These are phyloP conservation scores for Silene latifolia DNA, from an alignment of 148 eudicot genomes.

Conservation along the genomic window DNA sequence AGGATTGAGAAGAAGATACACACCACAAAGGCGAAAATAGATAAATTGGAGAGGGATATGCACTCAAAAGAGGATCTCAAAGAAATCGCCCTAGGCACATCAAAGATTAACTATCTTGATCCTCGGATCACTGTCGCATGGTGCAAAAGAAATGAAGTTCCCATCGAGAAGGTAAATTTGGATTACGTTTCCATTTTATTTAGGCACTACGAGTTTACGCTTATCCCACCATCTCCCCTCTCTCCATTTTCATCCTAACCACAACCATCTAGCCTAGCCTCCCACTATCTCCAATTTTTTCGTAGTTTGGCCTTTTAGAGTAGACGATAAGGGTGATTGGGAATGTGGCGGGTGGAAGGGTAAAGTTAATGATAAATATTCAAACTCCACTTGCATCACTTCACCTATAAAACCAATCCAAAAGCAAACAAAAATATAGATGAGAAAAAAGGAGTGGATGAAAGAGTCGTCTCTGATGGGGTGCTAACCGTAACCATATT, in stretches of 20 bases:
- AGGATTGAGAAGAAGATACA: slow-evolving; percentile 83
- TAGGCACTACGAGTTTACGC: not conserved
- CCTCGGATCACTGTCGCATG: slow-evolving; percentile 98
- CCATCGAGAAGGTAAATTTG: slow-evolving; percentile 79
- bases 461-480: not conserved
- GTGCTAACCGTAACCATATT: too few species aligned
- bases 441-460: not conserved
- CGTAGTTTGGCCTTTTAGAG: too few species aligned
- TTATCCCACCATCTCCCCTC: not conserved
- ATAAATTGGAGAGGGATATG: slow-evolving; percentile 79
- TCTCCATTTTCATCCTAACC: too few species aligned
- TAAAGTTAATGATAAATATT: too few species aligned
- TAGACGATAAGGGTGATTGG: too few species aligned
- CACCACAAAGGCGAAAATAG: slow-evolving; percentile 61
- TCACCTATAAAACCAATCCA: not conserved
- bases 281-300: too few species aligned
- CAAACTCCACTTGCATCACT: not conserved
- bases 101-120: slow-evolving; percentile 94
- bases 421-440: not conserved
- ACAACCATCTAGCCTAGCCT: too few species aligned
- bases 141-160: slow-evolving; percentile 97
- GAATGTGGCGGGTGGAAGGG: too few species aligned
- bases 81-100: slow-evolving; percentile 96
- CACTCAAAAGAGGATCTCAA: slow-evolving; percentile 82
- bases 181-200: not conserved